Conservation (phyloP, 805 yeast species). For the Grigorovia jiainica region DNA sequence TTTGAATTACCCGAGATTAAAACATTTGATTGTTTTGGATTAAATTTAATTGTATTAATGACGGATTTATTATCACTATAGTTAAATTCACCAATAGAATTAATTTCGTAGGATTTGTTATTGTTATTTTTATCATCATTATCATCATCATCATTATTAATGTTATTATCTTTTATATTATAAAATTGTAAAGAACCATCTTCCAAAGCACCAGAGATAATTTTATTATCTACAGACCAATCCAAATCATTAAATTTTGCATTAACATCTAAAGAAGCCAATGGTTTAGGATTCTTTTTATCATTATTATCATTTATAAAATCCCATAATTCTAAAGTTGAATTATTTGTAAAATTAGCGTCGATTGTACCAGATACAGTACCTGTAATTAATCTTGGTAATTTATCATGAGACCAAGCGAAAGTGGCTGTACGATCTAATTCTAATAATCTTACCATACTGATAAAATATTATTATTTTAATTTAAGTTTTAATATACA, state of each 20-base stretch:
- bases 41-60: conserved; percentile 67
- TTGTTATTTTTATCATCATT: conserved; percentile 15
- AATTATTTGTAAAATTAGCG: conserved; percentile 69
- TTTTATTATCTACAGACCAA: conserved; percentile 63
- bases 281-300: conserved; percentile 36
- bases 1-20: conserved; percentile 70
- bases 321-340: conserved; percentile 75
- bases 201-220: conserved; percentile 85
- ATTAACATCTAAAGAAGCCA: conserved; percentile 38
- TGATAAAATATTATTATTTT: background rate
- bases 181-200: conserved; percentile 67
- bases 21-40: conserved; percentile 58
- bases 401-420: conserved; percentile 78
- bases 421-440: conserved; percentile 83
- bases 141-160: background rate
- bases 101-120: conserved; percentile 32
- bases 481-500: background rate
- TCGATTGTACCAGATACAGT: conserved; percentile 96
- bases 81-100: conserved; percentile 42
- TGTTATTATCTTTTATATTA: too few species aligned
- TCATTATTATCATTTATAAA: conserved; percentile 34
- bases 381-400: conserved; percentile 80
- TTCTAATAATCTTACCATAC: conserved; percentile 77
- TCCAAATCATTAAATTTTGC: conserved; percentile 71
- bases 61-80: conserved; percentile 51